Conservation (phyloP, 495 filamentous ascomycete species). For the Clavariopsis aquatica region DNA sequence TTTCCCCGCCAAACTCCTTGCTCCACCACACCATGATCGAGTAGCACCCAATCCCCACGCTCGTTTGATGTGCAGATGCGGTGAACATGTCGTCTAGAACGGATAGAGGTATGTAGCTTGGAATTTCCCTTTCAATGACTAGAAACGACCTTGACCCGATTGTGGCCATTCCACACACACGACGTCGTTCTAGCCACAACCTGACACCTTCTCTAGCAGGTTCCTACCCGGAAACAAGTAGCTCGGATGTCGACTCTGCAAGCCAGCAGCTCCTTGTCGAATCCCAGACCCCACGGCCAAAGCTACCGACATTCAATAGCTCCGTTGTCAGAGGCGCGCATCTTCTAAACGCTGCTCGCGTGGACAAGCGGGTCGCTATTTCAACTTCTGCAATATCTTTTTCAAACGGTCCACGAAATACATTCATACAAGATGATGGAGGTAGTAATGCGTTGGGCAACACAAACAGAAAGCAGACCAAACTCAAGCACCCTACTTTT, state of each 20-base stretch:
- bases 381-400: not conserved
- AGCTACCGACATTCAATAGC: not conserved
- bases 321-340: constrained; percentile 18
- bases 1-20: not conserved
- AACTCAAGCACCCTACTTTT: constrained; percentile 29
- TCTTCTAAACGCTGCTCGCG: constrained; percentile 31
- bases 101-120: not conserved
- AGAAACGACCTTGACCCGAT: no score
- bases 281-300: not conserved
- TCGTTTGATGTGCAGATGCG: not conserved
- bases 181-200: not conserved
- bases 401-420: not conserved
- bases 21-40: not conserved
- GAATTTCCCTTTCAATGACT: not conserved
- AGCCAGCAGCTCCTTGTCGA: constrained; percentile 19
- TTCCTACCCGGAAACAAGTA: not conserved
- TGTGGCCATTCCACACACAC: not conserved
- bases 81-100: not conserved
- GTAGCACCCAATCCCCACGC: not conserved
- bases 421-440: not conserved
- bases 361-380: not conserved
- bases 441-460: not conserved
- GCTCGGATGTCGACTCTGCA: constrained; percentile 4
- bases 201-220: not conserved
- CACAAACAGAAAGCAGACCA: not conserved